Base-by-base conservation (phyloP, 2,329 filamentous ascomycete species). In the Scleromitrula shiraiana region DNA sequence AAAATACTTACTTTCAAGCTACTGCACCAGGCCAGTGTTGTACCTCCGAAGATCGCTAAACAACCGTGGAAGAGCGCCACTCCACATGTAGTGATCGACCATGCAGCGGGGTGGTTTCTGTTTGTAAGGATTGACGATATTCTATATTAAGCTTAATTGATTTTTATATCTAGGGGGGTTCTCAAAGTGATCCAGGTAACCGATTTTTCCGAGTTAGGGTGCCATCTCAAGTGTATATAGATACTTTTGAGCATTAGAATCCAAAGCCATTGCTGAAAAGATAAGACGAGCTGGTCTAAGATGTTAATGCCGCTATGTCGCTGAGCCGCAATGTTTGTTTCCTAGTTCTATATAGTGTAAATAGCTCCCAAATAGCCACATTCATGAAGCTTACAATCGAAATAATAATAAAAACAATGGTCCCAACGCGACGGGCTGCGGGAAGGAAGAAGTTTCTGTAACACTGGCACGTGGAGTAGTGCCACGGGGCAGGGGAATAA, bases 31-130 rank as follows among this genome's bases (percentile, higher is more conserved):
- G n/a, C n/a, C 14, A 29, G 17, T 42, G 20, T 20, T 20, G 22
- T 47, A 29, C 27, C 17, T 22, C 37, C 36, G 22, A 22, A 5
- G 7, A 37, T 22, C 33, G 19, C 19, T 42, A 23, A 15, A 14
- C 9, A 26, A 6, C 14, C 9, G 29, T 30, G 26, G 22, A 17
- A n/a, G 20, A 26, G 36, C 10, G 22, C 45, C 37, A 33, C 30
- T 27, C 30, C 30, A 33, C 30, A 46, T 46, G n/a, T n/a, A n/a
- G n/a, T n/a, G 19, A 42, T 35, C 30, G 27, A 15, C 23, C 41
- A 29, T 29, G 45, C 38, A 42, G 45, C 45, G 32, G 10, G n/a
- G 43, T 10, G 20, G 19, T 4, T 23, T 26, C 15, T 33, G 29
- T 33, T n/a, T 12, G 17, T 33, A 33, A 17, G 7, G 17, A 12